Evolutionary conservation across 345 rosid species (phyloP).

Genomic region (Eucalyptus regnans): DNA sequence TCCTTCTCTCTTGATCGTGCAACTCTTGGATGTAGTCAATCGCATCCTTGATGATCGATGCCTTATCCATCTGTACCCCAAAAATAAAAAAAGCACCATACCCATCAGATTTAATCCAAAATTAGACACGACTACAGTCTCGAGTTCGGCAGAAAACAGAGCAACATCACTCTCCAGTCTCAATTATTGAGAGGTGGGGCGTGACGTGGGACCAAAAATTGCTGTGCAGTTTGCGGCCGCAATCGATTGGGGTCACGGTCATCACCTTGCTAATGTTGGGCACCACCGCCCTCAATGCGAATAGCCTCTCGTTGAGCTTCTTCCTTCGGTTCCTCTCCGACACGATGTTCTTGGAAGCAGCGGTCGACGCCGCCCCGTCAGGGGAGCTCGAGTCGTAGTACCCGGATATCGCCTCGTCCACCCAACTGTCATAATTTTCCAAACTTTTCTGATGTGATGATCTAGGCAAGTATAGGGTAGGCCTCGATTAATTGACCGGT

Average conservation of each 20-base stretch:
- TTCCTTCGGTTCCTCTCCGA: constrained; percentile 88
- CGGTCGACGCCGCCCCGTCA: constrained; percentile 70
- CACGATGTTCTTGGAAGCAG: constrained; percentile 77
- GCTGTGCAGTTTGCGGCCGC: neutral
- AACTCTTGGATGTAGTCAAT: constrained; percentile 78
- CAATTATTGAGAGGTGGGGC: neutral
- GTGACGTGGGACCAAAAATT: neutral
- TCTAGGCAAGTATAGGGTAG: neutral
- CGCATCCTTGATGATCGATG: constrained; percentile 95
- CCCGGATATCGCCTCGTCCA: constrained; percentile 14
- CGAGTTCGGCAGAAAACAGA: neutral
- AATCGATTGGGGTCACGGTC: neutral
- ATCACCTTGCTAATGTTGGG: constrained; percentile 87
- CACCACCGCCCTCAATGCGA: constrained; percentile 86
- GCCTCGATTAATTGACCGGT: neutral
- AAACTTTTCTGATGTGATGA: neutral
- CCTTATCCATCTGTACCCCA: constrained; percentile 79
- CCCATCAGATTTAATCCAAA: neutral
- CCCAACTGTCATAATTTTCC: neutral
- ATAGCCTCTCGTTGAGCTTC: constrained; percentile 82
- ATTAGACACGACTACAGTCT: neutral
- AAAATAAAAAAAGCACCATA: neutral
- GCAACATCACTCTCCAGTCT: neutral
- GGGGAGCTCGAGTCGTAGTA: constrained; percentile 94
- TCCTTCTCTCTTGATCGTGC: constrained; percentile 65